Conservation (phyloP, 2,329 filamentous ascomycete species). For the Aspergillus tubingensis region DNA sequence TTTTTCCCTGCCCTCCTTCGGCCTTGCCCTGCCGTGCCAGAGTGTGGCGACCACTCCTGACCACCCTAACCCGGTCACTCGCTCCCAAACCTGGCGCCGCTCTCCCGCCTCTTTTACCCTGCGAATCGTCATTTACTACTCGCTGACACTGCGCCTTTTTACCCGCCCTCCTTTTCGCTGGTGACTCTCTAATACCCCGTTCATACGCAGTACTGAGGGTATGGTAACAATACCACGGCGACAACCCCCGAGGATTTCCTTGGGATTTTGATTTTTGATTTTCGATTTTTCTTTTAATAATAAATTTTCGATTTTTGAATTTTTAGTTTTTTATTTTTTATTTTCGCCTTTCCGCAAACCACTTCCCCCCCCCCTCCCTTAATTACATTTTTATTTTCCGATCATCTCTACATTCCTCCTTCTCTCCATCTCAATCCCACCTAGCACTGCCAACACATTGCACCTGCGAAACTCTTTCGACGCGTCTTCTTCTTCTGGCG, state of each 20-base stretch:
- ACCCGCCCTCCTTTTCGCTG: neutral
- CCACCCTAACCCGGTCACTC: slow-evolving; percentile 5
- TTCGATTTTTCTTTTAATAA: neutral
- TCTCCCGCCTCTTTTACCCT: slow-evolving; percentile 19
- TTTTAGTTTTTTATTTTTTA: slow-evolving; percentile 5
- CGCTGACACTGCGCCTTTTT: neutral
- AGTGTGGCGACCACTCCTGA: slow-evolving; percentile 19
- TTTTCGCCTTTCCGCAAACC: slow-evolving; percentile 8
- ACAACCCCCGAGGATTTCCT: neutral
- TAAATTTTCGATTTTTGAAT: slow-evolving; percentile 5
- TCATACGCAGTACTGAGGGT: neutral
- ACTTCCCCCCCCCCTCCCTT: slow-evolving; percentile 5
- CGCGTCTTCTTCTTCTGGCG: slow-evolving; percentile 33
- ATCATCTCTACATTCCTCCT: slow-evolving; percentile 25
- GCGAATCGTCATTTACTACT: slow-evolving; percentile 8
- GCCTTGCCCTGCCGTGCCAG: slow-evolving; percentile 8
- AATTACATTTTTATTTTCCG: slow-evolving; percentile 23
- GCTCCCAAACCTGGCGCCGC: slow-evolving; percentile 18
- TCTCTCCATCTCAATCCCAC: slow-evolving; percentile 21
- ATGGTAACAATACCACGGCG: neutral
- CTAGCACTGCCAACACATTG: slow-evolving; percentile 29
- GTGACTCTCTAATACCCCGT: neutral
- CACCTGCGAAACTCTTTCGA: slow-evolving; percentile 23
- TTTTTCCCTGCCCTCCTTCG: slow-evolving; percentile 3
- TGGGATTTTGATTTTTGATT: neutral